Base-by-base conservation (phyloP, 495 filamentous ascomycete genomes). In the Chaetomium fimeti region DNA sequence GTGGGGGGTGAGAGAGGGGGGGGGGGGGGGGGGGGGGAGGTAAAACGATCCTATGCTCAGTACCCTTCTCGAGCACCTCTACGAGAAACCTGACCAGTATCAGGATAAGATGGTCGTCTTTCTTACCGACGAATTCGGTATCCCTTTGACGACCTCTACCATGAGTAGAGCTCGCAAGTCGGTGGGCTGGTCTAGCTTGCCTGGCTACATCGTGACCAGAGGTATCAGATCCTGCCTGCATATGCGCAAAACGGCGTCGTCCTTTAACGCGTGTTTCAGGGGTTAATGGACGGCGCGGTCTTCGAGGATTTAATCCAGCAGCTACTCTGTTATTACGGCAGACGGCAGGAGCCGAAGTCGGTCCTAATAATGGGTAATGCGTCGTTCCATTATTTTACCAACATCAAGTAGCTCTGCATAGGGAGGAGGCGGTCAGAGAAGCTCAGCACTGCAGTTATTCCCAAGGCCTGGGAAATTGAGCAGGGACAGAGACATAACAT, bases 291-390 rank as follows among this genome's bases (percentile, higher is more conserved):
- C 15, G 18, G 29, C 29, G 53, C 32, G 3, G 32, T 56, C 7
- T 38, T 56, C 27, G 53, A 56, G 53, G 32, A 38, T 40, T 55
- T 56, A 6, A 56, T 56, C 16, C 29, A 56, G 32, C 53, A 56
- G 32, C 53, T 56, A 15, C 18, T 56, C 22, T 13, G 6, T 24
- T 13, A 54, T 20, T 54, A 27, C 51, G 51, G 51, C 4, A 54
- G 27, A 32, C 32, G 51, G 51, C 51, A 12, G 15, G 51, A 54
- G 27, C 51, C 51, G 9, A 54, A n/a, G 27, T 54, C 51, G 16
- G 28, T 54, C 11, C 25, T 54, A 18, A 24, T 54, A 18, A 54
- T 54, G 27, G 51, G 29, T 32, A 54, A 54, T 32, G 51, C 28
- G 15, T 54, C 51, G 9, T 32, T 54, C 27, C 27, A 54, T 54